Base-by-base conservation (phyloP, 2,329 filamentous ascomycete genomes). In the Cercospora sojina region DNA sequence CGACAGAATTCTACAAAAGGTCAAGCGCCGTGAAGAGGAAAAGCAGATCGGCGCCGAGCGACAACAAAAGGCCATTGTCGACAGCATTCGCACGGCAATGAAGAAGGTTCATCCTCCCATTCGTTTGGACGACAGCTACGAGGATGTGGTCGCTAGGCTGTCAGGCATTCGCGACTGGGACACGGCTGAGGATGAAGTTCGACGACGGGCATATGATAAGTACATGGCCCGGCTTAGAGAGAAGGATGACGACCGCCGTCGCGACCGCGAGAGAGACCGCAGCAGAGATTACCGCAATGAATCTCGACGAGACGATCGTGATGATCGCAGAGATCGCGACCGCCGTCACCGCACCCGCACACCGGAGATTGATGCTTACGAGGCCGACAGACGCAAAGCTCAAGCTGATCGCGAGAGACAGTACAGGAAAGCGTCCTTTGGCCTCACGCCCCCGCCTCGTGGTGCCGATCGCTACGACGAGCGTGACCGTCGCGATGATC, bases 371-470 rank as follows among this genome's bases (percentile, higher is more conserved):
- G 93, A 99, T 80, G 88, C 92, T 20, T 99, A 99, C 79, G 95
- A 98, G 80, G 95, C 93, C 67, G 95, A 99, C 77, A 89, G 95
- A 71, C 90, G 93, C 74, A 95, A 94, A 79, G 94, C 94, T 51
- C 93, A 95, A 76, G 93, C 93, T 65, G 93, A 97, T 77, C 90
- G 96, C 57, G 96, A 98, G 81, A 90, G 93, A 71, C 93, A 96
- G 74, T 96, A 97, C 80, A 89, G 92, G 78, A 96, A 95, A 81
- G 84, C 87, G 53, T 75, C 72, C 4, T 76, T 75, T 59, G 77
- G 76, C 5, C 70, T 78, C 8, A 76, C 76, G 6, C 76, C 77
- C 20, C 76, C 76, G n/a, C 76, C 76, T 18, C 74, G 76, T 25
- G 75, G 75, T 25, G 68, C 69, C 12, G 74, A 75, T 53, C 69